These are phyloP conservation scores for Aspergillus hortae DNA, from an alignment of 2,329 filamentous ascomycete genomes.

Conservation along the genomic window DNA sequence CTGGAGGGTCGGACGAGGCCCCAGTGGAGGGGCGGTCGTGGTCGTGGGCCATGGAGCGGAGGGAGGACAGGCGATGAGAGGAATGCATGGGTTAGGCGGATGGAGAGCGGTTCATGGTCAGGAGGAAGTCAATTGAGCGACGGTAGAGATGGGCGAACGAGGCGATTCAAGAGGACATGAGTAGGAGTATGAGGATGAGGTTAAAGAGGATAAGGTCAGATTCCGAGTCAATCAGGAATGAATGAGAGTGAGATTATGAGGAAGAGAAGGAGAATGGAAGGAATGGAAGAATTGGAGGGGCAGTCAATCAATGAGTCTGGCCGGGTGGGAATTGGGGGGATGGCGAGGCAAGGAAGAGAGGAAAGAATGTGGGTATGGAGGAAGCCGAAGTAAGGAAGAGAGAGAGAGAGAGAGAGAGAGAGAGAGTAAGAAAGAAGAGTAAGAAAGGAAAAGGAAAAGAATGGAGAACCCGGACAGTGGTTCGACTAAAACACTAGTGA, in stretches of 20 bases:
- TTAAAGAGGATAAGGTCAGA: too few species aligned
- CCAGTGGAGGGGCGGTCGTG: conserved; percentile 29
- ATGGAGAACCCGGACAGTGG: not conserved
- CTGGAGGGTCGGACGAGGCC: conserved; percentile 31
- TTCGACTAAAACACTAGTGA: not conserved
- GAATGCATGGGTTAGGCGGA: conserved; percentile 8
- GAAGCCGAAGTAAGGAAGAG: not conserved
- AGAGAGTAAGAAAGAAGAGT: not conserved
- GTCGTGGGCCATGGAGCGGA: conserved; percentile 15
- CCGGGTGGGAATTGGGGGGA: not conserved
- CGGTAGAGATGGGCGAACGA: too few species aligned
- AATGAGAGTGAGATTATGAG: not conserved
- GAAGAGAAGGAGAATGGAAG: not conserved
- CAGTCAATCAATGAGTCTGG: conserved; percentile 1
- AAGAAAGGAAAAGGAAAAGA: not conserved
- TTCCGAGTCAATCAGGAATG: not conserved
- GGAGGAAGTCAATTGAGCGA: not conserved
- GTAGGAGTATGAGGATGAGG: too few species aligned
- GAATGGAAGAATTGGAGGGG: conserved; percentile 6
- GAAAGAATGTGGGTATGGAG: not conserved
- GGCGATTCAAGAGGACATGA: conserved; percentile 3
- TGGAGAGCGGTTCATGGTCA: not conserved
- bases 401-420: conserved; percentile 1
- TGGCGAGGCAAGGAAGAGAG: conserved; percentile 2
- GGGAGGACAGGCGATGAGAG: conserved; percentile 11